These are phyloP conservation scores for Podaxis rugospora DNA, from an alignment of 768 basidiomycete species.

Conservation along the genomic window DNA sequence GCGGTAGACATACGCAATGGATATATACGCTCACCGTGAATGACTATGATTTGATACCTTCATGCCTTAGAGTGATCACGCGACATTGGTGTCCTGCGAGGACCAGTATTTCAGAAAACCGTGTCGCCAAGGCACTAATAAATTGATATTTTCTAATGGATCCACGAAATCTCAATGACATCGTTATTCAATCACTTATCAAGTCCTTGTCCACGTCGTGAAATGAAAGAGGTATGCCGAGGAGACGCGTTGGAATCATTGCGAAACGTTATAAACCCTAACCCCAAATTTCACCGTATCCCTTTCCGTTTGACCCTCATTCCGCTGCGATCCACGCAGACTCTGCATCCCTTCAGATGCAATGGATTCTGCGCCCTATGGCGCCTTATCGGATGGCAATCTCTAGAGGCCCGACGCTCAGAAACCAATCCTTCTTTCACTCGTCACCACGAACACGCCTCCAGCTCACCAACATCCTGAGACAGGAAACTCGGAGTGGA, in stretches of 20 bases:
- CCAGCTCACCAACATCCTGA: not conserved
- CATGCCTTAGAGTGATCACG: too few relatives aligned
- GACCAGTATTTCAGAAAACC: too few relatives aligned
- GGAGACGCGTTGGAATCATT: not conserved
- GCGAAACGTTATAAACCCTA: not conserved
- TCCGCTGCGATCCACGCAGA: not conserved
- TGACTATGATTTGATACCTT: too few relatives aligned
- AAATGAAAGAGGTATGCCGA: not conserved
- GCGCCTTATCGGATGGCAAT: not conserved
- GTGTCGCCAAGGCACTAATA: too few relatives aligned
- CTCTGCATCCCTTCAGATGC: not conserved
- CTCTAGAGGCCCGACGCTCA: not conserved
- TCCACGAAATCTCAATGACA: too few relatives aligned
- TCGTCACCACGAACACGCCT: not conserved
- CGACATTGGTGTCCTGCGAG: too few relatives aligned
- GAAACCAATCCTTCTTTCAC: constrained; percentile 1
- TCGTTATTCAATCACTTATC: too few relatives aligned
- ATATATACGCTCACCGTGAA: too few relatives aligned
- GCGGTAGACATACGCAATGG: too few relatives aligned
- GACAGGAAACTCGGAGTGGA: not conserved
- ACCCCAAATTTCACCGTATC: not conserved
- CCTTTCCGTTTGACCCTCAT: not conserved
- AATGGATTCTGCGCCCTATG: constrained; percentile 1
- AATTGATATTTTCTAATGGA: too few relatives aligned
- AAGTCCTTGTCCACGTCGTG: not conserved